Evolutionary conservation across 2,329 filamentous ascomycete genomes (phyloP).

Genomic region (Fusarium oxysporum): DNA sequence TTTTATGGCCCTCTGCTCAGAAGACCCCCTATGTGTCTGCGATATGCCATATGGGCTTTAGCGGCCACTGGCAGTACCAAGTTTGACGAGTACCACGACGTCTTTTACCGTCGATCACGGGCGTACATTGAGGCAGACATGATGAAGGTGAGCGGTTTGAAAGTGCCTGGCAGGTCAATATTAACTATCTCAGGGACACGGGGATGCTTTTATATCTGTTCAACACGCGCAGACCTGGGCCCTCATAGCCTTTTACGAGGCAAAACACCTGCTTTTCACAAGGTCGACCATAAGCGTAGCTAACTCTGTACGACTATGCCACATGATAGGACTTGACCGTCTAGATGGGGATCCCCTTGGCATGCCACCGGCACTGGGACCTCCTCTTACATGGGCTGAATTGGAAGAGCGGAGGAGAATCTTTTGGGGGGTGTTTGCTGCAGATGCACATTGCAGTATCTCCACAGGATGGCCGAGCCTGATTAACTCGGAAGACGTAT

Average conservation of each 20-base stretch:
- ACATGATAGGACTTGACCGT: constrained; percentile 88
- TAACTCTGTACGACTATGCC: constrained; percentile 73
- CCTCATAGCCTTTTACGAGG: constrained; percentile 81
- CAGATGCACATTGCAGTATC: constrained; percentile 87
- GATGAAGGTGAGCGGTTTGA: constrained; percentile 68
- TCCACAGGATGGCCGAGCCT: constrained; percentile 91
- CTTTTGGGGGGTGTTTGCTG: constrained; percentile 87
- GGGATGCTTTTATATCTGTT: constrained; percentile 84
- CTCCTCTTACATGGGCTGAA: constrained; percentile 84
- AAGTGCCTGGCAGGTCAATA: background rate
- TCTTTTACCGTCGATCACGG: constrained; percentile 84
- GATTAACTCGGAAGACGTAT: constrained; percentile 77
- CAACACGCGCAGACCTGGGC: constrained; percentile 84
- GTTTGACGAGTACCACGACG: constrained; percentile 76
- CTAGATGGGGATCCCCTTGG: constrained; percentile 74
- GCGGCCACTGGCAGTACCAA: constrained; percentile 78
- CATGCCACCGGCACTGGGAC: constrained; percentile 78
- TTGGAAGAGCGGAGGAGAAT: constrained; percentile 79
- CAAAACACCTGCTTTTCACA: constrained; percentile 86
- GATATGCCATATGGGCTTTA: constrained; percentile 90
- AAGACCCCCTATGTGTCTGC: constrained; percentile 83
- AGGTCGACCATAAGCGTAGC: constrained; percentile 86
- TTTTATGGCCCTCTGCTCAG: constrained; percentile 78
- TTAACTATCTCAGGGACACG: constrained; percentile 65
- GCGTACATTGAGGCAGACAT: constrained; percentile 88